A percentile compares a stretch with the other conserved stretches of the same genome.
phyloP scores from a whole-genome alignment of 768 basidiomycete genomes.

The Dictyophora rubrovolvata region DNA sequence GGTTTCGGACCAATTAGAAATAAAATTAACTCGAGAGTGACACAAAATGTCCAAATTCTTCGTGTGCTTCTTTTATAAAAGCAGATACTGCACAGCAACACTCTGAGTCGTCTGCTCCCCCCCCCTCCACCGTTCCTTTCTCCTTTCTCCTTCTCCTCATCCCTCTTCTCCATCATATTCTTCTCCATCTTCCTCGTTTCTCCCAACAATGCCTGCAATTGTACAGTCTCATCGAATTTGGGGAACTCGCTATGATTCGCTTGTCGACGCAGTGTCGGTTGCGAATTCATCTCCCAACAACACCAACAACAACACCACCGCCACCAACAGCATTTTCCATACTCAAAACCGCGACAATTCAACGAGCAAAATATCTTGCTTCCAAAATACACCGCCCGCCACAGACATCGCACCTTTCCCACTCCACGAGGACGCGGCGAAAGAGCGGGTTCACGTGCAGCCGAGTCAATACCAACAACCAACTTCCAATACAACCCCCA shows the following conservation, averaged over 20 bases:
- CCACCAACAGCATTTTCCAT: constrained; percentile 13
- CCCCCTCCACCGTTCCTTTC: constrained; percentile 11
- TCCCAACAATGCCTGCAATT: constrained; percentile 35
- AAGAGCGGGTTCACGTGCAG: not conserved
- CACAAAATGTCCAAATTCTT: not conserved
- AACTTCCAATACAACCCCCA: not conserved
- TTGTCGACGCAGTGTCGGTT: constrained; percentile 30
- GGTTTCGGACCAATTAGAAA: not conserved
- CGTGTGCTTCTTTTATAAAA: not conserved
- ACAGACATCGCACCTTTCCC: not conserved
- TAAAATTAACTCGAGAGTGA: not conserved
- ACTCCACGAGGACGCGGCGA: constrained; percentile 1
- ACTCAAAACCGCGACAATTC: constrained; percentile 18
- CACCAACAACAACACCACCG: constrained; percentile 26
- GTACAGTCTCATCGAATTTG: constrained; percentile 37
- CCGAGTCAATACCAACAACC: not conserved
- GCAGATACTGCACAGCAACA: not conserved
- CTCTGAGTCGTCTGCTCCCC: not conserved
- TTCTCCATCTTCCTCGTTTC: constrained; percentile 13
- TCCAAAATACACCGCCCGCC: not conserved
- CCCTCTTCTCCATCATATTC: not conserved
- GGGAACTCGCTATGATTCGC: constrained; percentile 66
- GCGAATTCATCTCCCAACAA: constrained; percentile 21
- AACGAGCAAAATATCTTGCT: constrained; percentile 21
- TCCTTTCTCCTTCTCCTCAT: constrained; percentile 12